Evolutionary conservation across 1,284 basidiomycete species (phyloP), one percentile per base, ranked within the genome.

Genomic region (Cutaneotrichosporon dermatis): DNA sequence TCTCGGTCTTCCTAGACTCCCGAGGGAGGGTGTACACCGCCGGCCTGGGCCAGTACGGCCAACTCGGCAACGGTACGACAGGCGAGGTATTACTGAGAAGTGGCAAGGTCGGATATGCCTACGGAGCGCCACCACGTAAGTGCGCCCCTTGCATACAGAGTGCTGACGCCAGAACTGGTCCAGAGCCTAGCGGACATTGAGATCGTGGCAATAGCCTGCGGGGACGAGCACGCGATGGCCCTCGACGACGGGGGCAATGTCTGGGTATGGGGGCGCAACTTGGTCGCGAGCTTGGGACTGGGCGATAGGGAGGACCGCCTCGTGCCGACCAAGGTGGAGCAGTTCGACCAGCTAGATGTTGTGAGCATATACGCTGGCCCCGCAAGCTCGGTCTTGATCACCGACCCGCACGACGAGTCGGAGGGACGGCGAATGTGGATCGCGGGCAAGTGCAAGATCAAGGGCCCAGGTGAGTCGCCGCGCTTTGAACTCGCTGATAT

Each of bases 31-130:
- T 96, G 2, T 97, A 89, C 71, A 84, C 91, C 0, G 87, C 91
- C 65, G 94, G 94, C 40, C 92, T 89, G 57, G 89, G 86, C n/a
- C 92, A 96, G 76, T 87, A 90, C 66, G 94, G 94, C 2, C 92
- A 96, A 67, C 82, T 97, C 0, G 94, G 92, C 1, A 94, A 92
- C 69, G 93, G 93, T 12, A 84, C 85, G 35, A 51, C 63, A 56
- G 70, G 69, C 13, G 91, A 94, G 76, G 85, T 91, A 44, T 88
- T 95, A 61, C 85, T 87, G 6, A 88, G 88, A 3, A 89, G 86
- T 41, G 90, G 90, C 66, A 91, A 91, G 74, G 84, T 86, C 0
- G 86, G 84, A 9, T 95, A 84, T 69, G 91, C 92, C 73, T 83
- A 89, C n/a, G 86, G 90, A 69, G 78, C 81, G 15, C 83, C 86